A percentile compares a stretch with the other conserved stretches of the same genome.
phyloP scores from a whole-genome alignment of 345 rosid species.

The Hypericum androsaemum region DNA sequence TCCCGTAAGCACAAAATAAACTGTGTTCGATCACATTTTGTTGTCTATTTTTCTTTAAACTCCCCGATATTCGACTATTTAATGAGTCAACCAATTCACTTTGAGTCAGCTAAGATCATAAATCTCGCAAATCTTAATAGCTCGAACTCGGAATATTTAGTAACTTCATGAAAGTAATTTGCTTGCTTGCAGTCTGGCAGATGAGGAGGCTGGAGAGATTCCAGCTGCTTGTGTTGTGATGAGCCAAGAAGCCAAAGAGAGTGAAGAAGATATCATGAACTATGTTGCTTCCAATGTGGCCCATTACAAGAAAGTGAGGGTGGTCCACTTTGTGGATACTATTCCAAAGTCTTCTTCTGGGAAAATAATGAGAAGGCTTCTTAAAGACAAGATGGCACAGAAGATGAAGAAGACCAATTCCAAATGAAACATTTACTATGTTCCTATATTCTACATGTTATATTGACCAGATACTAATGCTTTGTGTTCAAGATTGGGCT shows the following conservation, averaged over 20 bases:
- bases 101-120: too few species aligned
- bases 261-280: slow-evolving; percentile 56
- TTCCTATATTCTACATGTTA: too few species aligned
- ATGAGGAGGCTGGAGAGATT: slow-evolving; percentile 92
- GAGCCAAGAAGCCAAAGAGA: slow-evolving; percentile 44
- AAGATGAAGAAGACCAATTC: slow-evolving; percentile 16
- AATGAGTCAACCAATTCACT: too few species aligned
- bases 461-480: too few species aligned
- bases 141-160: too few species aligned
- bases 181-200: slow-evolving; percentile 63
- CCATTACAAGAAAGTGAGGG: slow-evolving; percentile 74
- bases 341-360: slow-evolving; percentile 92
- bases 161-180: too few species aligned
- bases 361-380: slow-evolving; percentile 75
- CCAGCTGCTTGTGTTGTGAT: slow-evolving; percentile 84
- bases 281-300: slow-evolving; percentile 72
- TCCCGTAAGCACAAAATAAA: slow-evolving; percentile 45
- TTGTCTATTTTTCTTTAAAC: too few species aligned
- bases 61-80: too few species aligned
- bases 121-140: too few species aligned
- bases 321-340: slow-evolving; percentile 56
- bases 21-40: too few species aligned
- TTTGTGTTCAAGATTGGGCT: too few species aligned
- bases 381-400: slow-evolving; percentile 43
- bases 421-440: too few species aligned